Percentiles rank a stretch among this genome's conserved stretches.
Conservation (phyloP, 768 basidiomycete genomes). For the Nidularia pulvinata region DNA sequence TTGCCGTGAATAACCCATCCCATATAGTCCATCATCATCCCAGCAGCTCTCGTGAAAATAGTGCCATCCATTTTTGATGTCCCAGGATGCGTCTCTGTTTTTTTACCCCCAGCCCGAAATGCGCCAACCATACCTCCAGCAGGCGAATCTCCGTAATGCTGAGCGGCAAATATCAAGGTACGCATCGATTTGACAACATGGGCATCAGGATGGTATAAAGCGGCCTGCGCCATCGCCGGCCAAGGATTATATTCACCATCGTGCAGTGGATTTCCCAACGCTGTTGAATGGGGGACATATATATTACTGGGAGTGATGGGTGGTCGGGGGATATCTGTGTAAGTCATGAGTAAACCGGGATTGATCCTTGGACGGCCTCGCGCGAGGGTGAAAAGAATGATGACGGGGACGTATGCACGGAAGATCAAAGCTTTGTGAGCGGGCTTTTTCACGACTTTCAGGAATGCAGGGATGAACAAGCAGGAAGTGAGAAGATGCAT, state of each 20-base stretch:
- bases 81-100: slow-evolving; percentile 43
- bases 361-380: slow-evolving; percentile 58
- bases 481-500: slow-evolving; percentile 58
- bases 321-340: slow-evolving; percentile 37
- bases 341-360: slow-evolving; percentile 42
- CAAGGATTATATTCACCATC: slow-evolving; percentile 47
- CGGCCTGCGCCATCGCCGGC: slow-evolving; percentile 44
- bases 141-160: slow-evolving; percentile 40
- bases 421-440: slow-evolving; percentile 43
- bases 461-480: slow-evolving; percentile 44
- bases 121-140: slow-evolving; percentile 41
- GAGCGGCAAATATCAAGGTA: slow-evolving; percentile 44
- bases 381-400: slow-evolving; percentile 26
- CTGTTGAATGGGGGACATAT: slow-evolving; percentile 9
- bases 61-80: slow-evolving; percentile 49
- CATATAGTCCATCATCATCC: slow-evolving; percentile 51
- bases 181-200: slow-evolving; percentile 52
- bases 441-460: slow-evolving; percentile 25
- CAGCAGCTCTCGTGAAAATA: slow-evolving; percentile 56
- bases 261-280: slow-evolving; percentile 31
- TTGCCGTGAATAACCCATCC: slow-evolving; percentile 59
- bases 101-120: slow-evolving; percentile 24
- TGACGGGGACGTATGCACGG: slow-evolving; percentile 34
- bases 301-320: slow-evolving; percentile 14
- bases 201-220: slow-evolving; percentile 47